Evolutionary conservation across 177 flowering plant genomes (phyloP).

Genomic region (Vitis hybrid): DNA sequence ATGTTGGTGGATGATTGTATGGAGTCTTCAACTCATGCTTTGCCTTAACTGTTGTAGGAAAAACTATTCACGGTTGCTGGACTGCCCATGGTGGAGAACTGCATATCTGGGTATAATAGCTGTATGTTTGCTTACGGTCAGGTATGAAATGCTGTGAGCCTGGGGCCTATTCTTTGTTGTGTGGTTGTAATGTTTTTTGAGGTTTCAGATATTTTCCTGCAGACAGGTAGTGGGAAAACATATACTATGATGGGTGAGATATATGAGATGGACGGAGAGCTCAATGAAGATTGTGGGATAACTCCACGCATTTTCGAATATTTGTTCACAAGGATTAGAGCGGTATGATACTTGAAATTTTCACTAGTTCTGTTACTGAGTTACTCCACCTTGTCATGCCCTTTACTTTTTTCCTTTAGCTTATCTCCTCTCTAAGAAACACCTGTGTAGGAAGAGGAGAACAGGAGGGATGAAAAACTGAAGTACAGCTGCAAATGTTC

Average conservation of each 20-base stretch:
- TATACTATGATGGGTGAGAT: slow-evolving; percentile 97
- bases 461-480: slow-evolving; percentile 59
- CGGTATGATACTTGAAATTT: slow-evolving; percentile 28
- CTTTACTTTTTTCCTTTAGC: background rate
- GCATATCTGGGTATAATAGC: slow-evolving; percentile 95
- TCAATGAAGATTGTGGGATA: slow-evolving; percentile 68
- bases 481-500: slow-evolving; percentile 87
- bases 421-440: background rate
- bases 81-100: slow-evolving; percentile 91
- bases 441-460: slow-evolving; percentile 68
- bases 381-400: background rate
- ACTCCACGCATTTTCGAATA: slow-evolving; percentile 87
- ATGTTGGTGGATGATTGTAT: background rate
- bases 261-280: slow-evolving; percentile 43
- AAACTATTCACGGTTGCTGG: slow-evolving; percentile 80
- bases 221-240: slow-evolving; percentile 98
- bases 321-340: slow-evolving; percentile 60
- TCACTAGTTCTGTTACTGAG: no score
- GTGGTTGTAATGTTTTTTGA: background rate
- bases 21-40: background rate
- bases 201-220: slow-evolving; percentile 23
- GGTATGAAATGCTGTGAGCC: slow-evolving; percentile 34
- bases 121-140: slow-evolving; percentile 98
- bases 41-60: slow-evolving; percentile 42
- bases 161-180: background rate